Evolutionary conservation across 2,329 filamentous ascomycete genomes (phyloP), one percentile per base, ranked within the genome.

Genomic region (Aspergillus jensenii): DNA sequence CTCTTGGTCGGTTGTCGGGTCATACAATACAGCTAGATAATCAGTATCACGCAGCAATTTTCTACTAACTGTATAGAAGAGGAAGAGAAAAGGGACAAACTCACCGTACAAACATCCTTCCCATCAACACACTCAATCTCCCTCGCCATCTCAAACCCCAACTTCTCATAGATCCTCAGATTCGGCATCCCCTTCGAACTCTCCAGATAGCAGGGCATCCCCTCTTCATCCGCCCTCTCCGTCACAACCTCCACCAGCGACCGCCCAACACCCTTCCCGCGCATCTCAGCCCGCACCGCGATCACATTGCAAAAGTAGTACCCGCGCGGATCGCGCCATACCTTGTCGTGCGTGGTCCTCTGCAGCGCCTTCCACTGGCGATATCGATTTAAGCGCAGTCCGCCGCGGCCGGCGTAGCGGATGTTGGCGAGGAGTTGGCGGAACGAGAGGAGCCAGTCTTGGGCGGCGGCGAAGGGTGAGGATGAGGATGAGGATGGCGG

Each of bases 281-380:
- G 88, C 33, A 81, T 81, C 49, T 85, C 81, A 0, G 87, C 86
- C 15, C 84, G 71, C 1, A 91, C 88, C 0, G 88, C 87, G 66
- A 91, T 84, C 60, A 91, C 89, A 67, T 91, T 91, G 62, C 89
- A 87, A 64, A 91, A 91, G 67, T 90, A 91, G 67, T 91, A 91
- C 0, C 89, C 89, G 5, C 81, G 77, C 0, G 82, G 79, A 56
- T 89, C 86, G 0, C 77, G 84, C 88, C 88, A 91, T 3, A 90
- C 73, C 25, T 82, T 74, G 0, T 76, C 75, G 55, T 90, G 88
- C 1, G 83, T 85, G 40, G 83, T 76, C 0, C 82, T 79, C 70
- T 91, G 88, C 6, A 82, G 79, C 4, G 79, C 78, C 67, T 91
- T 91, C 88, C 87, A 91, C 63, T 90, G 88, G 71, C 84, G 87